These are phyloP conservation scores for Monascus purpureus DNA, from an alignment of 495 filamentous ascomycete genomes.

Conservation along the genomic window DNA sequence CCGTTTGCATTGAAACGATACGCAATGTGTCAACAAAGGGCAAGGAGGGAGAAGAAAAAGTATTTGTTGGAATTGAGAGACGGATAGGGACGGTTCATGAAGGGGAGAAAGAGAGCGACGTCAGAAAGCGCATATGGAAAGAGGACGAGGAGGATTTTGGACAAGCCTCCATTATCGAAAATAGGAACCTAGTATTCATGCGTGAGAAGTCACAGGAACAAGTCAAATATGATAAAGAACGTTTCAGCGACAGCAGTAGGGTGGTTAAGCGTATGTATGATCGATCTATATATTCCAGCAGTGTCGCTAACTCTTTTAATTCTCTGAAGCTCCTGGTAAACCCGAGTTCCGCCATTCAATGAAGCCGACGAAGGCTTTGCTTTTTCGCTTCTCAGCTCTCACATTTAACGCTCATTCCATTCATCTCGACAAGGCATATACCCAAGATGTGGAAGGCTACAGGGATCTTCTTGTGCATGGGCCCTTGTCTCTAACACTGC, in stretches of 20 bases:
- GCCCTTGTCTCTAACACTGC: conserved; percentile 61
- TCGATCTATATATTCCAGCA: background rate
- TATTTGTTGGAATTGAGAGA: conserved; percentile 45
- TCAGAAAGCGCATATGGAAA: conserved; percentile 29
- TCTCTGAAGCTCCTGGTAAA: conserved; percentile 16
- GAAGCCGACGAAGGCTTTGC: conserved; percentile 45
- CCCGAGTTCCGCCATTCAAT: conserved; percentile 49
- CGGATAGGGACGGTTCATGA: conserved; percentile 26
- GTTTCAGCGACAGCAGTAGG: conserved; percentile 14
- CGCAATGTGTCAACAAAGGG: conserved; percentile 45
- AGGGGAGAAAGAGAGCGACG: conserved; percentile 18
- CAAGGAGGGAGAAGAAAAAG: conserved; percentile 38
- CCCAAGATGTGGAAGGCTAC: conserved; percentile 57
- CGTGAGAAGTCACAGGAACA: conserved; percentile 25
- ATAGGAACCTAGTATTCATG: conserved; percentile 49
- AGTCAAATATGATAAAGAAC: conserved; percentile 13
- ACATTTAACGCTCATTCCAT: conserved; percentile 80
- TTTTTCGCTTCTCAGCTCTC: conserved; percentile 76
- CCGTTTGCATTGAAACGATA: conserved; percentile 52
- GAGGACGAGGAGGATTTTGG: conserved; percentile 22
- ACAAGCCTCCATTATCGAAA: conserved; percentile 33
- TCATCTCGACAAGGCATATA: conserved; percentile 65
- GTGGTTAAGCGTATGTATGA: conserved; percentile 23
- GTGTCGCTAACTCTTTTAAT: conserved; percentile 9
- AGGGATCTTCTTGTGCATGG: conserved; percentile 70